phyloP scores from a whole-genome alignment of 2,329 filamentous ascomycete genomes.

The Cladobotryum mycophilum region DNA sequence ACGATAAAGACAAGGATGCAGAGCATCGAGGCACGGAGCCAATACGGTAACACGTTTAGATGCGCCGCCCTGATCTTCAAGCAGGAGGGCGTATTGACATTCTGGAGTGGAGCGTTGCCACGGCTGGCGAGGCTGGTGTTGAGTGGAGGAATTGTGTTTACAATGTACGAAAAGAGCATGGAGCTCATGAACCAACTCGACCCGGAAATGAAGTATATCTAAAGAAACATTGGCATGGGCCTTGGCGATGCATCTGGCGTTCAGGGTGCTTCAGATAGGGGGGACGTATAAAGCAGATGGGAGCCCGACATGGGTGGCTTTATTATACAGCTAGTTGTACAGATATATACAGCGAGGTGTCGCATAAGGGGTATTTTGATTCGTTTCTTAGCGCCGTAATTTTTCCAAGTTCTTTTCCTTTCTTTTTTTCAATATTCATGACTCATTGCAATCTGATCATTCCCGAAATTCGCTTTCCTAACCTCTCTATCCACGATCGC shows the following conservation, averaged over 20 bases:
- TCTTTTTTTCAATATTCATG: no score
- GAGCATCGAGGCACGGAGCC: conserved; percentile 73
- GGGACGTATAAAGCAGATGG: no score
- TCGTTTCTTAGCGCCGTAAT: conserved; percentile 27
- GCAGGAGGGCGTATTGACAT: conserved; percentile 81
- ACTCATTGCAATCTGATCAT: conserved; percentile 51
- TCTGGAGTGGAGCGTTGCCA: conserved; percentile 91
- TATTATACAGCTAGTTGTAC: conserved; percentile 8
- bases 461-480: conserved; percentile 51
- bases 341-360: conserved; percentile 18
- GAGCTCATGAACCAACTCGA: conserved; percentile 75
- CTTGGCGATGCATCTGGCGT: conserved; percentile 5
- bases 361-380: conserved; percentile 14
- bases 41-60: conserved; percentile 82
- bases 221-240: conserved; percentile 8
- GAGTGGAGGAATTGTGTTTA: conserved; percentile 95
- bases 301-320: conserved; percentile 1
- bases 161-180: conserved; percentile 97
- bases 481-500: conserved; percentile 45
- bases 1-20: conserved; percentile 98
- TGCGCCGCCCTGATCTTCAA: conserved; percentile 80
- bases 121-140: conserved; percentile 77
- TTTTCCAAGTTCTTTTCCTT: background rate
- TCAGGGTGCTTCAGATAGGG: conserved; percentile 7
- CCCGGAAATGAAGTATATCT: conserved; percentile 79